Base-by-base conservation (phyloP, 2,329 filamentous ascomycete species). In the Talaromyces sp. region DNA sequence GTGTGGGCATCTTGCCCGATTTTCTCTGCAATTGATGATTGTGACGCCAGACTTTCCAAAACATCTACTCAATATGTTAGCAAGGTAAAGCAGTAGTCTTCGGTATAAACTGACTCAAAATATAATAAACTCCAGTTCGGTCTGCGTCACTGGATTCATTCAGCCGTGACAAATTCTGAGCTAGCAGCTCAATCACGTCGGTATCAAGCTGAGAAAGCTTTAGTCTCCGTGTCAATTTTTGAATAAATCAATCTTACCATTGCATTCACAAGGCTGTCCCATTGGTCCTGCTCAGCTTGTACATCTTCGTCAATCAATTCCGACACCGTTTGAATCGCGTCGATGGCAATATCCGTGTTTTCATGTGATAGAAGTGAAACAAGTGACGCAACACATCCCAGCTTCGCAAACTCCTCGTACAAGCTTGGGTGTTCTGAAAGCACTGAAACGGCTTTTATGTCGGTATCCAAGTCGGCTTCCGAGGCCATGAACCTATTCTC, bases 301-400 rank as follows among this genome's bases (percentile, higher is more conserved):
- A 96, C 91, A 70, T 97, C 93, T 71, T 99, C 92, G 68, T 97
- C 94, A 14, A 91, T 95, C 66, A 97, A 79, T 77, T 99, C 94
- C 59, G 86, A 88, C 56, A 99, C 85, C 53, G 97, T 90, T 77
- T 97, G 90, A 55, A 96, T 87, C 0, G 89, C 90, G 64, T 89
- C 90, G 67, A 97, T 96, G 11, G 94, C 92, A 65, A 99, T 95
- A 70, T 99, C 94, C 0, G 92, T 93, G 72, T 99, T 99, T 68
- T 99, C 94, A 72, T 99, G 94, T 17, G 93, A 88, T 54, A 99
- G 79, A 57, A 99, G 76, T 1, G 88, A 85, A 1, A 96, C 91
- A 56, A 99, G 75, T 58, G 88, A 92, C 4, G 77, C 84, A 0
- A 87, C 85, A 61, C 86, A 89, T 21, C 90, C 89, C 56, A 92